Evolutionary conservation across 495 filamentous ascomycete species (phyloP), one percentile per base, ranked within the genome.

Genomic region (Margaritispora aquatica): DNA sequence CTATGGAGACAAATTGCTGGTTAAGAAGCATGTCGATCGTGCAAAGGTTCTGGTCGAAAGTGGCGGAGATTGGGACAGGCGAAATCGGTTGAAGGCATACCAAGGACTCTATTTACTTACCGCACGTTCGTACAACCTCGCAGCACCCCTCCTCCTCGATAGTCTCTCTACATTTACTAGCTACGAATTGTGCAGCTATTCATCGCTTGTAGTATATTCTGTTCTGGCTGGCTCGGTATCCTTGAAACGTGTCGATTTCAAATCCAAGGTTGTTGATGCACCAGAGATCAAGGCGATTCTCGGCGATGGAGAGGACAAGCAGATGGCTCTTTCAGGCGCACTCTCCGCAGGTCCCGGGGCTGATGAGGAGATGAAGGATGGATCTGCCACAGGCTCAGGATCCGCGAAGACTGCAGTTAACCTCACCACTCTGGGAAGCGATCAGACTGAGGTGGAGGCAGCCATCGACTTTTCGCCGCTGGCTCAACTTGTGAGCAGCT

Each of bases 91-190:
- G 46, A 98, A 98, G 84, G 95, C 94, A 55, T 98, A 98, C 81
- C 90, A 96, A 73, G 94, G 94, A 61, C 77, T 98, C 27, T 88
- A 97, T 69, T 80, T 96, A 10, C 88, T 98, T 59, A 96, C 93
- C 27, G 83, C 89, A 53, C 91, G 94, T 47, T 91, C 90, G 53
- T 92, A 97, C 77, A 87, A 84, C 70, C 77, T 89, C 51, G 92
- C 91, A 26, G 94, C 95, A 5, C 95, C 95, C 46, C 80, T 97
- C 7, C 87, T 98, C 26, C 89, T 98, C 55, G 94, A 98, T 76
- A 92, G 88, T 69, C 76, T 98, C 59, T 96, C 92, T 23, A 98
- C 94, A n/a, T 98, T 98, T 73, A 98, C 94, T 51, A 96, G 90
- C 67, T 96, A 95, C 76, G 94, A 98, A 73, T 82, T 98, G 29